Conservation (phyloP, 345 rosid species). For the Citrus cavaleriei region DNA sequence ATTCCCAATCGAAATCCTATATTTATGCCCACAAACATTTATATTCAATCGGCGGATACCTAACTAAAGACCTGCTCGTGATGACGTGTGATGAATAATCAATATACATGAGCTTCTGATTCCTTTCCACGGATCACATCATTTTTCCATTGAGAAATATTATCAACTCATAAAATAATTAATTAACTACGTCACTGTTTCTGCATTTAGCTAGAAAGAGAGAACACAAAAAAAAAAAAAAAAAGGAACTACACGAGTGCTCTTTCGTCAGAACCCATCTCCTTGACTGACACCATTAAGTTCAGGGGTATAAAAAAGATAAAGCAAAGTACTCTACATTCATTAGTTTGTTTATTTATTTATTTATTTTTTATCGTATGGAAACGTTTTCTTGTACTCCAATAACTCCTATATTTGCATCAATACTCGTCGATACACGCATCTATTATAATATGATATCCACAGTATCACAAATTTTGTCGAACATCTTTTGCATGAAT, state of each 20-base stretch:
- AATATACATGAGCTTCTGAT: no score
- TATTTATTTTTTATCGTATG: no score
- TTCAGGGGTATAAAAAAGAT: not conserved
- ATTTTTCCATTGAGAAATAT: not conserved
- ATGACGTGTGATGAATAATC: no score
- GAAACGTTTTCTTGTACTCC: not conserved
- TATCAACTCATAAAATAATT: not conserved
- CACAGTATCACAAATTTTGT: not conserved
- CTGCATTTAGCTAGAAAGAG: not conserved
- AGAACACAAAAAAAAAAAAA: not conserved
- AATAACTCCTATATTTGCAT: not conserved
- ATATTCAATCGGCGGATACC: no score
- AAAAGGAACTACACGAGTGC: not conserved
- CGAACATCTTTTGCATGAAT: not conserved
- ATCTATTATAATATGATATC: not conserved
- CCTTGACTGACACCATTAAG: not conserved
- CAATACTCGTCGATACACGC: not conserved
- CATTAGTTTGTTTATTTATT: no score
- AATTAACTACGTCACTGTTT: not conserved
- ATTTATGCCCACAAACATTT: no score
- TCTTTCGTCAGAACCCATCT: not conserved
- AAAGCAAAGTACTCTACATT: no score
- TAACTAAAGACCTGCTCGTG: not conserved
- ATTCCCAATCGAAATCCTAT: not conserved
- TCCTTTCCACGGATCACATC: not conserved